phyloP scores from a whole-genome alignment of 164 flowering plant species.

The Stephania japonica region DNA sequence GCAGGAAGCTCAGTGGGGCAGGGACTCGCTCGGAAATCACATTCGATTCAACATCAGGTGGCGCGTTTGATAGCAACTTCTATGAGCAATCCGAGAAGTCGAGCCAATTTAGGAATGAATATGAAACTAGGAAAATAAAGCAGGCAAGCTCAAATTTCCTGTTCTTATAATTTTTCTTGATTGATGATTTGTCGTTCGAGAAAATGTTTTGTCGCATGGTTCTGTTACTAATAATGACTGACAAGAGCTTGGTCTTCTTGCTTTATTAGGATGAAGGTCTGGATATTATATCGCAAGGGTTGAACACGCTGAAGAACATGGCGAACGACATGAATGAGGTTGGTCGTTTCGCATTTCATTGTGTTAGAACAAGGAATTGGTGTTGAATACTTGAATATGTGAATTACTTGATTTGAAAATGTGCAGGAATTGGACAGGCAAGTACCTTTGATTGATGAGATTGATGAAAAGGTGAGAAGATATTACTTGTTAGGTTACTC shows the following conservation, averaged over 20 bases:
- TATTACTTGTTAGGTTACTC: background rate
- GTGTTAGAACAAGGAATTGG: background rate
- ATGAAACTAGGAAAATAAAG: conserved; percentile 82
- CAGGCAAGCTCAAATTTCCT: conserved; percentile 40
- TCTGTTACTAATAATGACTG: background rate
- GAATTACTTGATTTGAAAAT: conserved; percentile 4
- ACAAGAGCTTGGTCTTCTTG: background rate
- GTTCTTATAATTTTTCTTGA: background rate
- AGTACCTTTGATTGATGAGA: conserved; percentile 95
- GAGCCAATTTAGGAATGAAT: conserved; percentile 76
- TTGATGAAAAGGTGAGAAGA: conserved; percentile 70
- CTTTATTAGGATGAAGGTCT: conserved; percentile 78
- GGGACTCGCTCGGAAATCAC: conserved; percentile 58
- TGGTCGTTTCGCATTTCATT: conserved; percentile 9
- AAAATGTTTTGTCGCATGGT: background rate
- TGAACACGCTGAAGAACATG: conserved; percentile 88
- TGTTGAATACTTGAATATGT: background rate
- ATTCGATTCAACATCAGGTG: conserved; percentile 76
- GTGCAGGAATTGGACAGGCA: conserved; percentile 93
- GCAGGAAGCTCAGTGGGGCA: conserved; percentile 61
- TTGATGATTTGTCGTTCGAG: background rate
- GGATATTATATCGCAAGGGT: conserved; percentile 81
- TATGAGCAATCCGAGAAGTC: conserved; percentile 67
- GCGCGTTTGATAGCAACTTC: conserved; percentile 61
- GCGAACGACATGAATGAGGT: conserved; percentile 99